Conservation (phyloP, 805 yeast species). For the Tetrapisispora iriomotensis region DNA sequence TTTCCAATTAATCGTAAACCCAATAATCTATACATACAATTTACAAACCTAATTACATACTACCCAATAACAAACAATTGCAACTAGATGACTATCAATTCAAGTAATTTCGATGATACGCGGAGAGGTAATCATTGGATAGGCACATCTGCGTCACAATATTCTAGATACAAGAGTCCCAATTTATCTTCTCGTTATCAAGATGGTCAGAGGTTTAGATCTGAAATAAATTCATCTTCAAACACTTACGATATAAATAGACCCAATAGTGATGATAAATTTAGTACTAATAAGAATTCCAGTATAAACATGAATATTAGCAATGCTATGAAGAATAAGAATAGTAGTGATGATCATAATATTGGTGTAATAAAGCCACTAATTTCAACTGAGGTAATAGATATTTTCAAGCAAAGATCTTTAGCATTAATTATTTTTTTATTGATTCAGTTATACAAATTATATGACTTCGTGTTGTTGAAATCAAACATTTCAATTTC, state of each 20-base stretch:
- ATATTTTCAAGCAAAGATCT: constrained; percentile 67
- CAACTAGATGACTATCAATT: not conserved
- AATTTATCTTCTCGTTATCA: constrained; percentile 8
- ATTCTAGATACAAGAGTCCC: constrained; percentile 5
- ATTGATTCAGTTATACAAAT: constrained; percentile 76
- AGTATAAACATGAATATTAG: not conserved
- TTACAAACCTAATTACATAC: no score
- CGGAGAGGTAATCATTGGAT: constrained; percentile 27
- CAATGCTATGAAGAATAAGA: not conserved
- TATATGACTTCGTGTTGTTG: constrained; percentile 57
- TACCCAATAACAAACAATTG: no score
- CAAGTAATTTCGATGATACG: constrained; percentile 9
- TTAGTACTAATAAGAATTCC: not conserved
- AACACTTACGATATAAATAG: no score
- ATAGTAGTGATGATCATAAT: not conserved
- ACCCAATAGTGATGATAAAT: not conserved
- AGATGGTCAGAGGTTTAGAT: not conserved
- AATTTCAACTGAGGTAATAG: constrained; percentile 58
- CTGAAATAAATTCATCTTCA: no score
- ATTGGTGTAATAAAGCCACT: constrained; percentile 30
- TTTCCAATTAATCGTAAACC: no score
- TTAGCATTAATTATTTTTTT: constrained; percentile 56
- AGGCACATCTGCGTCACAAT: constrained; percentile 12
- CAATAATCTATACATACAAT: no score
- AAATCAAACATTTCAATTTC: constrained; percentile 35